A percentile compares a stretch with the other conserved stretches of the same genome.
Evolutionary conservation across 108 stramenopile genomes (phyloP).

Genomic region (Asterionellopsis glacialis): DNA sequence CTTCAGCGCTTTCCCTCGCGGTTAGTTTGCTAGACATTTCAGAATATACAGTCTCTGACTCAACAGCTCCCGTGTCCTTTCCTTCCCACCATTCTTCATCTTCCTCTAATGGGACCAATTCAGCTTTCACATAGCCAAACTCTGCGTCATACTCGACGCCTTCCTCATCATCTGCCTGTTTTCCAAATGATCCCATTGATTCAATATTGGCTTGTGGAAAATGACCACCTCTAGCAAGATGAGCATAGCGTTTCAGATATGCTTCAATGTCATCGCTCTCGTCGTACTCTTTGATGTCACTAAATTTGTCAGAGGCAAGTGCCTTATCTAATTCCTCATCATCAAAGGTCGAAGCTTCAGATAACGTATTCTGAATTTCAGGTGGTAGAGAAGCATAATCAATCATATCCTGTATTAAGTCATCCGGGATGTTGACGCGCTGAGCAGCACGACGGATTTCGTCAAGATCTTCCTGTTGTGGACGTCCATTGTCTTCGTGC

Average conservation of each 20-base stretch:
- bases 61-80: too few species aligned
- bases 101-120: background rate
- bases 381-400: slow-evolving; percentile 1
- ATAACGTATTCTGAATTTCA: background rate
- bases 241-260: slow-evolving; percentile 10
- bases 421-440: slow-evolving; percentile 12
- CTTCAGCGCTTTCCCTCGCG: too few species aligned
- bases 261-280: slow-evolving; percentile 22
- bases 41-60: too few species aligned
- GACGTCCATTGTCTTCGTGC: too few species aligned
- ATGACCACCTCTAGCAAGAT: slow-evolving; percentile 13
- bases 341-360: background rate
- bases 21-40: too few species aligned
- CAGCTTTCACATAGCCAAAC: background rate
- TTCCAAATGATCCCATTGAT: background rate
- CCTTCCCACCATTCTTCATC: too few species aligned
- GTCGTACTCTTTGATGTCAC: slow-evolving; percentile 17
- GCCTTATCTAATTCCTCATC: background rate
- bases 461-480: background rate
- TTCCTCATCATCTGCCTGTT: background rate
- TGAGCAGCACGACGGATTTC: slow-evolving; percentile 23
- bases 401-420: slow-evolving; percentile 12
- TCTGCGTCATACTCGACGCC: slow-evolving; percentile 3
- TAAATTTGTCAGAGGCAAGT: slow-evolving; percentile 1
- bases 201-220: background rate